These are phyloP conservation scores for Jatropha multifida DNA, from an alignment of 441 rosid genomes.

Conservation along the genomic window DNA sequence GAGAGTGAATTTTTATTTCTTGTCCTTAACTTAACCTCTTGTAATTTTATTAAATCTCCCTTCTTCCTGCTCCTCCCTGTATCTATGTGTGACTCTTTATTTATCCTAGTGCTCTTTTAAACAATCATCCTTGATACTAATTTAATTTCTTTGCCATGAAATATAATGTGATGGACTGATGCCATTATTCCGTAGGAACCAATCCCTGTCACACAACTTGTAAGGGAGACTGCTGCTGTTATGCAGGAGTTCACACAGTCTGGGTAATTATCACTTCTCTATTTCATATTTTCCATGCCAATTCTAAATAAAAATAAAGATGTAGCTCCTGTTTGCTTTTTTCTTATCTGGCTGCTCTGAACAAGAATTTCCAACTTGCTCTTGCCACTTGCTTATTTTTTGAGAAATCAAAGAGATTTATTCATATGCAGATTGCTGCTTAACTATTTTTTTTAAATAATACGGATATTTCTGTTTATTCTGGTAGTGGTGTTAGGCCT, in stretches of 20 bases:
- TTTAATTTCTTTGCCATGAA: neutral
- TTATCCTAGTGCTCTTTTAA: too few species aligned
- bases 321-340: neutral
- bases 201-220: constrained; percentile 94
- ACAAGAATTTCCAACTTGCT: neutral
- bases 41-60: too few species aligned
- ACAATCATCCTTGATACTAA: neutral
- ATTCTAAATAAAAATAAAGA: neutral
- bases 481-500: constrained; percentile 28
- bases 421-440: neutral
- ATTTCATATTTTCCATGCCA: neutral
- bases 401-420: neutral
- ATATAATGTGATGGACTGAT: constrained; percentile 6
- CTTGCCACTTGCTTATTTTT: neutral
- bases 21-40: too few species aligned
- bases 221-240: constrained; percentile 96
- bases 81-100: too few species aligned
- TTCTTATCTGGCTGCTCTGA: neutral
- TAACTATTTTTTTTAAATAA: neutral
- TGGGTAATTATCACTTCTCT: constrained; percentile 51
- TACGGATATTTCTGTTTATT: constrained; percentile 24
- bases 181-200: constrained; percentile 54
- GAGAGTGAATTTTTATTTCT: too few species aligned
- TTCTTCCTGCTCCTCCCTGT: too few species aligned
- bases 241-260: constrained; percentile 99